Evolutionary conservation across 2,329 filamentous ascomycete species (phyloP), one percentile per base, ranked within the genome.

Genomic region (Escovopsis sp.): DNA sequence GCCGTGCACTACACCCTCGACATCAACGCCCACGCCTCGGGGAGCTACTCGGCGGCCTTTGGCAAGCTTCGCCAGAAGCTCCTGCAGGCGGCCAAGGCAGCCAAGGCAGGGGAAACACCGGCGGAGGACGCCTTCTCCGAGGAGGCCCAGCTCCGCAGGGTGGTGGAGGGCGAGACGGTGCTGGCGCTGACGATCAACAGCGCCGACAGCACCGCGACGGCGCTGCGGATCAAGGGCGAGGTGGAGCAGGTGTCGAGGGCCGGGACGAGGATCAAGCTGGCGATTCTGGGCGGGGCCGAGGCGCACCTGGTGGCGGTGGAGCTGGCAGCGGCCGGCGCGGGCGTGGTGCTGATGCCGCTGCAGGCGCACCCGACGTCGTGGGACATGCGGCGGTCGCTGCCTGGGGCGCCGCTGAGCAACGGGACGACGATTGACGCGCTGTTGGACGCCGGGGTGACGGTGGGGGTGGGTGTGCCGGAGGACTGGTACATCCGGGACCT

Each of bases 351-450:
- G 2, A 61, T 68, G 0, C 74, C 75, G 1, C 51, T 76, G 11
- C 66, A 72, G 42, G 65, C 70, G 0, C 72, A 69, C 45, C 62
- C 65, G 2, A 51, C 48, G 3, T 52, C 49, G 0, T 81, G 76
- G 76, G 73, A 79, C 41, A 60, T 76, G 51, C 67, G 72, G 0
- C 68, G 75, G 2, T 66, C 71, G 0, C 57, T 80, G 10, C 67
- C 72, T 0, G 76, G 76, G 2, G 75, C 76, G 5, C 76, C 76
- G 1, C 60, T 80, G 1, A 76, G 74, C 1, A 76, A 78, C 44
- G 73, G 74, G 18, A 79, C 76, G 1, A 65, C 65, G 0, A 56
- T 76, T 4, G 72, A 79, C 41, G 51, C 47, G 11, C 61, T 81
- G 1, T 43, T 76, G 1, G 63, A 65, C 7, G 74, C 73, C 0